phyloP scores from a whole-genome alignment of 805 yeast species.

The Myxozyma geophila region DNA sequence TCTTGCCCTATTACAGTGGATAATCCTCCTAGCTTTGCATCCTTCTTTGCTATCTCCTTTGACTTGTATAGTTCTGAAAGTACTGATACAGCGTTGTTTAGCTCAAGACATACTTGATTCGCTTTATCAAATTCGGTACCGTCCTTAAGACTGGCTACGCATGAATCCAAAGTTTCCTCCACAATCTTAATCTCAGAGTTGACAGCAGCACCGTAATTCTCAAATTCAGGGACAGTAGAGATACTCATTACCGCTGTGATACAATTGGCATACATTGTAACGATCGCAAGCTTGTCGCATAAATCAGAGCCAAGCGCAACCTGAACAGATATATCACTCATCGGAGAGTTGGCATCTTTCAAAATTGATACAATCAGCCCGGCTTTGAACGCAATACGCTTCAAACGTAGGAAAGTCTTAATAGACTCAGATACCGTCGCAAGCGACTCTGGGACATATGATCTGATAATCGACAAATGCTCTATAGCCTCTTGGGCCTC shows the following conservation, averaged over 20 bases:
- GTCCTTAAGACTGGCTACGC: constrained; percentile 4
- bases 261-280: background rate
- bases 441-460: constrained; percentile 22
- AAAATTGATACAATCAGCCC: constrained; percentile 9
- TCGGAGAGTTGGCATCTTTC: background rate
- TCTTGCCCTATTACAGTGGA: background rate
- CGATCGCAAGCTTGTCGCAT: constrained; percentile 15
- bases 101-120: background rate
- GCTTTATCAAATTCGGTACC: background rate
- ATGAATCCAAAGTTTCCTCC: constrained; percentile 12
- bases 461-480: constrained; percentile 39
- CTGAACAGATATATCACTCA: background rate
- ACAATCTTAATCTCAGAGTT: constrained; percentile 10
- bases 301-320: constrained; percentile 22
- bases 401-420: constrained; percentile 14
- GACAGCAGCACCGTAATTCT: constrained; percentile 22
- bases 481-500: constrained; percentile 40
- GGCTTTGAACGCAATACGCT: constrained; percentile 25
- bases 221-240: constrained; percentile 26
- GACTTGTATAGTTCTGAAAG: constrained; percentile 11
- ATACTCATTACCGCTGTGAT: constrained; percentile 16
- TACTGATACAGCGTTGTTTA: background rate
- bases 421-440: constrained; percentile 24
- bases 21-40: constrained; percentile 4
- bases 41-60: background rate